Percentiles rank a stretch among this genome's conserved stretches.
Conservation (phyloP, 2,329 filamentous ascomycete species). For the Botrytis porri region DNA sequence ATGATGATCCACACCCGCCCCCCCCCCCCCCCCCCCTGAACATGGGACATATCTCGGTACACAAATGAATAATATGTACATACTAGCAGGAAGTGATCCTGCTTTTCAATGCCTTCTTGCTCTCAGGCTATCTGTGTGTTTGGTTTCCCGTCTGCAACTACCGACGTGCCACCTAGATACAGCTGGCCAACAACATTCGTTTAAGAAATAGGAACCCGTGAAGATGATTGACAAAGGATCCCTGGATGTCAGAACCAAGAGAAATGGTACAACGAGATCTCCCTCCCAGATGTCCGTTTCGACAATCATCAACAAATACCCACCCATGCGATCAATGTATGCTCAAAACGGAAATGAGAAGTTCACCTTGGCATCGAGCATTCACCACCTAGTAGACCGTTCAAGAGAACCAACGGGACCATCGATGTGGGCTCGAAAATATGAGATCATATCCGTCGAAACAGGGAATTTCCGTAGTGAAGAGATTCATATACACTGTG, state of each 20-base stretch:
- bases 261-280: not conserved
- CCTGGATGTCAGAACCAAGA: not conserved
- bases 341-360: not conserved
- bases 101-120: too few relatives aligned
- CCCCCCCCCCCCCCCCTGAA: too few relatives aligned
- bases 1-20: too few relatives aligned
- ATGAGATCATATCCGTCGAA: not conserved
- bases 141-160: too few relatives aligned
- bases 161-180: too few relatives aligned
- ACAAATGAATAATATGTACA: too few relatives aligned
- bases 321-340: not conserved
- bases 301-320: not conserved
- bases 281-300: not conserved
- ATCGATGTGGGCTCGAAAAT: not conserved
- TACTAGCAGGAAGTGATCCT: too few relatives aligned
- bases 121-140: too few relatives aligned
- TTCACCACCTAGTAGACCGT: not conserved
- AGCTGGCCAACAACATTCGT: too few relatives aligned
- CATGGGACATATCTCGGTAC: too few relatives aligned
- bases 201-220: not conserved
- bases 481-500: not conserved
- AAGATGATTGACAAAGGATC: too few relatives aligned
- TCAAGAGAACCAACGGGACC: not conserved
- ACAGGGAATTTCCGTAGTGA: not conserved
- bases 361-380: not conserved